Evolutionary conservation across 2,329 filamentous ascomycete species (phyloP).

Genomic region (Ophiocordyceps camponoti-rufipedis): DNA sequence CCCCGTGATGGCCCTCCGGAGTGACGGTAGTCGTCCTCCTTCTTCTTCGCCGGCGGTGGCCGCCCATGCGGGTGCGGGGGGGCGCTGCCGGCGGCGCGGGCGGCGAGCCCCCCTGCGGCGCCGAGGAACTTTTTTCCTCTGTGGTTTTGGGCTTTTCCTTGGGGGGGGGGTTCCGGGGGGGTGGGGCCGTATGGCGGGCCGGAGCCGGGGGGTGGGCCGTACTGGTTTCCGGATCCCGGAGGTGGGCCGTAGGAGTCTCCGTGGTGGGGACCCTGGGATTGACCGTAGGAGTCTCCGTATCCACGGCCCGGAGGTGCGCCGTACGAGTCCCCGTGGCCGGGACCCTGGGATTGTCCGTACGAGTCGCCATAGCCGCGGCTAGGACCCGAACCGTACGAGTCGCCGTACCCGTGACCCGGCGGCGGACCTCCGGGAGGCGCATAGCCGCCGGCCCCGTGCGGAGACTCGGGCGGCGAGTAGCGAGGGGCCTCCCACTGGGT

Average conservation of each 20-base stretch:
- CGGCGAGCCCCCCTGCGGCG: slow-evolving; percentile 39
- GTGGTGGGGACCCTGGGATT: not conserved
- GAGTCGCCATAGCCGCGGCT: not conserved
- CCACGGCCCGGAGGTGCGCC: not conserved
- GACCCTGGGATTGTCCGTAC: too few relatives aligned
- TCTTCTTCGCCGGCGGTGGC: slow-evolving; percentile 5
- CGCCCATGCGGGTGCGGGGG: slow-evolving; percentile 35
- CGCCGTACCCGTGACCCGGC: slow-evolving; percentile 5
- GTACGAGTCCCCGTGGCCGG: not conserved
- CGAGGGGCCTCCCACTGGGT: slow-evolving; percentile 46
- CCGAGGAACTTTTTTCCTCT: slow-evolving; percentile 37
- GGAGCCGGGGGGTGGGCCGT: too few relatives aligned
- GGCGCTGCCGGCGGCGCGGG: slow-evolving; percentile 38
- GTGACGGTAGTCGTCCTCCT: not conserved
- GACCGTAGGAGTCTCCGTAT: not conserved
- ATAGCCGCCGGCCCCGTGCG: slow-evolving; percentile 2
- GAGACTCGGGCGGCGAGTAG: slow-evolving; percentile 7
- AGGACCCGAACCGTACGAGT: not conserved
- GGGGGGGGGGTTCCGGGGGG: not conserved
- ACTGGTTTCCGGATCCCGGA: not conserved
- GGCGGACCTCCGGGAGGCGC: slow-evolving; percentile 7
- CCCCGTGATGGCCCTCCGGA: too few relatives aligned
- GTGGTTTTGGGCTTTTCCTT: slow-evolving; percentile 19
- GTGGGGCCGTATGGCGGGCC: too few relatives aligned
- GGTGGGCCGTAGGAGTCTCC: not conserved